phyloP scores from a whole-genome alignment of 139 green algal genomes.

The Chlamydomonas sp. region DNA sequence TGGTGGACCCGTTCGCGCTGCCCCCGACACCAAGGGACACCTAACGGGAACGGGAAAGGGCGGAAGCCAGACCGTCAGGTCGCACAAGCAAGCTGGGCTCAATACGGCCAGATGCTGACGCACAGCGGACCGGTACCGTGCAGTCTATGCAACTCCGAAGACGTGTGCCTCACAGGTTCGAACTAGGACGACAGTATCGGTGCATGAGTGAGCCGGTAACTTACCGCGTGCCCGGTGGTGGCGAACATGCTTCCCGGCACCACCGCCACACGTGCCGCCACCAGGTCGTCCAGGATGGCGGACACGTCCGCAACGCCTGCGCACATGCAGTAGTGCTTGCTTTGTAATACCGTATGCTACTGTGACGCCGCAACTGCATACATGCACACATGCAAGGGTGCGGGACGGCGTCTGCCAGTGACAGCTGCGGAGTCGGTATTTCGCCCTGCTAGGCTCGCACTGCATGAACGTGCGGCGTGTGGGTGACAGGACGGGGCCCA shows the following conservation, averaged over 20 bases:
- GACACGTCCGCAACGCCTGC: constrained; percentile 27
- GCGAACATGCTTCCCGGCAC: constrained; percentile 42
- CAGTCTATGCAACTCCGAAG: too few species aligned
- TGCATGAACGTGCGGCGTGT: neutral
- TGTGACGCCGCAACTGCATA: too few species aligned
- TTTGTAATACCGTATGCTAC: too few species aligned
- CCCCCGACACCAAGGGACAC: neutral
- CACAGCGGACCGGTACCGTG: too few species aligned
- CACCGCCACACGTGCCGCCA: constrained; percentile 32
- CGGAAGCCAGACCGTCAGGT: too few species aligned
- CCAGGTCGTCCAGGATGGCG: constrained; percentile 25
- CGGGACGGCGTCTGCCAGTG: too few species aligned
- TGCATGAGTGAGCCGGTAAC: neutral
- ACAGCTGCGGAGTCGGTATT: too few species aligned
- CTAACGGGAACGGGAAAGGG: neutral
- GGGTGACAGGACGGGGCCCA: neutral
- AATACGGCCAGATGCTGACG: too few species aligned
- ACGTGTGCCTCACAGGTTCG: neutral
- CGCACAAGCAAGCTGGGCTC: too few species aligned
- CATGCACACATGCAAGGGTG: too few species aligned
- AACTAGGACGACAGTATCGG: neutral
- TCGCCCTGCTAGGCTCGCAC: too few species aligned
- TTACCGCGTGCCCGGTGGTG: neutral
- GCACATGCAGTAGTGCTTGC: neutral
- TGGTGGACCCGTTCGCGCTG: neutral